Conservation (phyloP, 176 grass and related monocot genomes). For the Stipa capillata region DNA sequence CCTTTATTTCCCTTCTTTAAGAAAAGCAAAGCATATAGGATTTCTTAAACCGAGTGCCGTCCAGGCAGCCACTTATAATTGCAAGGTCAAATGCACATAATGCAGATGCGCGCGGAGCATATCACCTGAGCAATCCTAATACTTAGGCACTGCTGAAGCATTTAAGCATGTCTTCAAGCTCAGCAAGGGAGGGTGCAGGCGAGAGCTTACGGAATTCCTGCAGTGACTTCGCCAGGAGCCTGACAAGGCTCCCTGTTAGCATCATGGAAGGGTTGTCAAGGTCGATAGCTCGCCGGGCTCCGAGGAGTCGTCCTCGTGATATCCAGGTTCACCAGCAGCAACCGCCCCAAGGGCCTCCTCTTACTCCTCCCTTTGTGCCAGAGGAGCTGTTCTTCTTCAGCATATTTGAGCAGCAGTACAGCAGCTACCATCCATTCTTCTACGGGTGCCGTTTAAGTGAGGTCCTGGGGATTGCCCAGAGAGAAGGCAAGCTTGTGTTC, state of each 20-base stretch:
- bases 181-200: background rate
- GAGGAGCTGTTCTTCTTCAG: constrained; percentile 58
- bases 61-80: background rate
- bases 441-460: constrained; percentile 53
- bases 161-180: constrained; percentile 23
- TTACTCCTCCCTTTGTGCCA: background rate
- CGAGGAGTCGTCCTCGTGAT: constrained; percentile 2
- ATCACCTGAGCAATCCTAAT: background rate
- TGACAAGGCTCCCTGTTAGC: constrained; percentile 30
- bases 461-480: constrained; percentile 36
- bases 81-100: constrained; percentile 15
- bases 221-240: constrained; percentile 33
- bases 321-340: background rate
- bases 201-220: constrained; percentile 33
- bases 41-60: constrained; percentile 4
- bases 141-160: background rate
- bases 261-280: constrained; percentile 41
- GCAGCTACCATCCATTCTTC: constrained; percentile 60
- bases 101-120: background rate
- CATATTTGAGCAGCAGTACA: constrained; percentile 49
- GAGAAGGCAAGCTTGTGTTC: constrained; percentile 53
- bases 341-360: background rate
- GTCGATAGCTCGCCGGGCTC: constrained; percentile 27
- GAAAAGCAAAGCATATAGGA: constrained; percentile 51
- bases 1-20: constrained; percentile 28